Conservation (phyloP, 495 filamentous ascomycete genomes). For the Halenospora varia region DNA sequence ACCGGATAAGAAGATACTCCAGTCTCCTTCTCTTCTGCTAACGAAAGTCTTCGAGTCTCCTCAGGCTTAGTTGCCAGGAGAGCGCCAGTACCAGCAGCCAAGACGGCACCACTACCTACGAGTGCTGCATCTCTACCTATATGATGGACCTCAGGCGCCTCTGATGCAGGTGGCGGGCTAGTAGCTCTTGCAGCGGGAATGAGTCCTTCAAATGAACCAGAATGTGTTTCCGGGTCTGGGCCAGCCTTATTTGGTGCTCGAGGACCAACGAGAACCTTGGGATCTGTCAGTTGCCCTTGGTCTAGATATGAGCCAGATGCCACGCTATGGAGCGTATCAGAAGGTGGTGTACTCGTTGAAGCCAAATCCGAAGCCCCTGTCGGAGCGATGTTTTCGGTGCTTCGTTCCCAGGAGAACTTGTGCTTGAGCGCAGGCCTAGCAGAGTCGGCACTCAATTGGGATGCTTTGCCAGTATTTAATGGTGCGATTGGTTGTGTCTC, state of each 20-base stretch:
- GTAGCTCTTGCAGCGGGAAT: background rate
- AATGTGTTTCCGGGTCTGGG: background rate
- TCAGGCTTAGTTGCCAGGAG: background rate
- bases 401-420: conserved; percentile 54
- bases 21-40: conserved; percentile 41
- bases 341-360: background rate
- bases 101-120: conserved; percentile 6
- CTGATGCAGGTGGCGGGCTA: background rate
- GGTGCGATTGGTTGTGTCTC: background rate
- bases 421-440: conserved; percentile 3
- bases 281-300: background rate
- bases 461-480: background rate
- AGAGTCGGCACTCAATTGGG: background rate
- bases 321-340: background rate
- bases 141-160: background rate
- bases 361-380: conserved; percentile 5
- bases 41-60: conserved; percentile 21
- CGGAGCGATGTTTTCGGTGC: conserved; percentile 25
- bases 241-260: background rate
- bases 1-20: conserved; percentile 27
- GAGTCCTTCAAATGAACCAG: background rate
- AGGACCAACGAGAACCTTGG: background rate
- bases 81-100: background rate
- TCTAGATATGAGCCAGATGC: background rate
- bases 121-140: conserved; percentile 9